A percentile compares a stretch with the other conserved stretches of the same genome.
Conservation (phyloP, 768 basidiomycete species). For the Termitomyces sp. region DNA sequence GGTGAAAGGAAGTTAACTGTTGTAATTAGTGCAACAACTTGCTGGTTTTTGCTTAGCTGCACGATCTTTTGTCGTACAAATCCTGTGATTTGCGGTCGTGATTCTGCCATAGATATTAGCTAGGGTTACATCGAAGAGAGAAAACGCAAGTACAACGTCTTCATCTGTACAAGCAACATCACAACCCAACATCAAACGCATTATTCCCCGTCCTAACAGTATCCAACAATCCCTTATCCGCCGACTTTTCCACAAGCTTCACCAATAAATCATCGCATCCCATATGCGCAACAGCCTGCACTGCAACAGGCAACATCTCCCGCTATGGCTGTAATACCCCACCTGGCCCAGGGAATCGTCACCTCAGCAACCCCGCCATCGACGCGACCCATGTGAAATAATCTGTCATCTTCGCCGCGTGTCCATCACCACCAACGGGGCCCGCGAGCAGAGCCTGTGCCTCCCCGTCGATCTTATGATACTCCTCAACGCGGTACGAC, state of each 20-base stretch:
- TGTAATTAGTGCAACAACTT: too few species aligned
- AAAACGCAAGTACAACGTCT: background rate
- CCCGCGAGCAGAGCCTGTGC: constrained; percentile 11
- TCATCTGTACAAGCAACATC: background rate
- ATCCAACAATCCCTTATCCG: background rate
- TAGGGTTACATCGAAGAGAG: background rate
- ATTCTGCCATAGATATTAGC: too few species aligned
- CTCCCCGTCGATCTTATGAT: too few species aligned
- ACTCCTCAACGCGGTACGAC: constrained; percentile 17
- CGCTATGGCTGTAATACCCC: constrained; percentile 25
- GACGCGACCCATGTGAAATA: constrained; percentile 30
- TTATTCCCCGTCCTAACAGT: background rate
- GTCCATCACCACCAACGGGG: background rate
- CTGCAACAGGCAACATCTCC: constrained; percentile 30
- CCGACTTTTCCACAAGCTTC: background rate
- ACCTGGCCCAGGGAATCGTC: constrained; percentile 32
- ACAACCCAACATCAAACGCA: background rate
- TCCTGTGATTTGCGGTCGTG: too few species aligned
- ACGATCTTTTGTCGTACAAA: too few species aligned
- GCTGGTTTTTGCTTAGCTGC: too few species aligned
- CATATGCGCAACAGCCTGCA: constrained; percentile 26
- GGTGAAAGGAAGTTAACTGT: too few species aligned
- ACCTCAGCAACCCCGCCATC: constrained; percentile 31
- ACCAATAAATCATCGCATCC: constrained; percentile 30
- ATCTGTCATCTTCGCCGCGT: constrained; percentile 13